Evolutionary conservation across 179 eudicot species (phyloP).

Genomic region (Silene coronaria): DNA sequence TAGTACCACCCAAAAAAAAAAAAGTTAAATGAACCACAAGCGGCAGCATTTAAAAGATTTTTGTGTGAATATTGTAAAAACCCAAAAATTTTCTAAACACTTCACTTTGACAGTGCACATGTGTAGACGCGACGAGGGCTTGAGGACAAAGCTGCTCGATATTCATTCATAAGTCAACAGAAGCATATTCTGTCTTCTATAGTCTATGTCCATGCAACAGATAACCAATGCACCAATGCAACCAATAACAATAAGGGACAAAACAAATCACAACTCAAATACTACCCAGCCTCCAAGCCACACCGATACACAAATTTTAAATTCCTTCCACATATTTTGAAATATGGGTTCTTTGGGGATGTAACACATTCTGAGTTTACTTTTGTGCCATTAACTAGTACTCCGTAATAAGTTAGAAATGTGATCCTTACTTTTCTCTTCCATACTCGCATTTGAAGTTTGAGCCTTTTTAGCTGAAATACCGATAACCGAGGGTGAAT

Average conservation of each 20-base stretch:
- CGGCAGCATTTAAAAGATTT: not conserved
- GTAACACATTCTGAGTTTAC: not conserved
- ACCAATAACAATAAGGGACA: not conserved
- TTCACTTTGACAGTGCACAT: not conserved
- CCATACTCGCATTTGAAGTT: not conserved
- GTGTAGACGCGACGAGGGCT: not conserved
- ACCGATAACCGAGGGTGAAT: not conserved
- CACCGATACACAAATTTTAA: not conserved
- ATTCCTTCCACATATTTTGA: not conserved
- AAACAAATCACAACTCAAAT: not conserved
- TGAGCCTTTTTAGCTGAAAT: constrained; percentile 5
- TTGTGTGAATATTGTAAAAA: not conserved
- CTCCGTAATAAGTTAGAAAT: not conserved
- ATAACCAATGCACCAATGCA: not conserved
- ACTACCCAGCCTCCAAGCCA: not conserved
- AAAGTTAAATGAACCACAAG: not conserved
- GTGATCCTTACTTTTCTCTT: constrained; percentile 16
- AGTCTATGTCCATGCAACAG: not conserved
- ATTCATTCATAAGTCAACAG: too few relatives aligned
- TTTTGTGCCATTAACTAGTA: not conserved
- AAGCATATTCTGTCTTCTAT: not conserved
- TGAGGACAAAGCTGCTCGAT: not conserved
- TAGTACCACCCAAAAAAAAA: not conserved
- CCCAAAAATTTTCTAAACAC: too few relatives aligned
- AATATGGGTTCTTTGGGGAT: not conserved